Base-by-base conservation (phyloP, 2,329 filamentous ascomycete genomes). In the Trichoderma hamatum region DNA sequence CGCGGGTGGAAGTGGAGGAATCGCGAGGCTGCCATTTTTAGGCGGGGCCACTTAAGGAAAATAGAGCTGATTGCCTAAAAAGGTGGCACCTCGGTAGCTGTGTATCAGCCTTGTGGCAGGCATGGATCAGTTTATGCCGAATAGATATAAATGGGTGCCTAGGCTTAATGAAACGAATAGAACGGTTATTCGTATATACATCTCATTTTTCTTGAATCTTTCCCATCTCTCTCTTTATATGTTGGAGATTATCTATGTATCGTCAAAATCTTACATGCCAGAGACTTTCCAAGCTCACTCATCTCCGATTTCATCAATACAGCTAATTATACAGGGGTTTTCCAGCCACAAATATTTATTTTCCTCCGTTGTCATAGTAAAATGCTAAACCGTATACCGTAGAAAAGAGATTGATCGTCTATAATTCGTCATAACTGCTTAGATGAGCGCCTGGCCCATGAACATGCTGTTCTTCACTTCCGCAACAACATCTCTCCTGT, bases 381-480 rank as follows among this genome's bases (percentile, higher is more conserved):
- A 14, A 26, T 58, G 26, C 36, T 52, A 26, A 13, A 16, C 16
- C 28, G 16, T 67, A 58, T 19, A 51, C 1, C 24, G 36, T 43
- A 19, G 36, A 28, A 43, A 58, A 36, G 26, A 28, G 21, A 36
- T n/a, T 43, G 11, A 24, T 46, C 9, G 34, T 39, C 21, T 55
- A 14, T 19, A 36, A 67, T 51, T 30, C 39, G 14, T 16, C 28
- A 39, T 59, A n/a, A 14, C 11, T 34, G 24, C 52, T 74, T 85
- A 93, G 69, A 94, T 91, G 75, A 94, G 82, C 51, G 92, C 91
- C 78, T 93, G 90, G 61, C 92, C 92, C 82, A 89, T 91, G 77
- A 89, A 94, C 92, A 94, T 94, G 73, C 90, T 96, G 76, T 96
- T 91, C 79, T 93, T 91, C 26, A 99, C 94, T 79, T 98, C 96